These are phyloP conservation scores for Pythium rishiriense DNA, from an alignment of 352 stramenopile species.

Conservation along the genomic window DNA sequence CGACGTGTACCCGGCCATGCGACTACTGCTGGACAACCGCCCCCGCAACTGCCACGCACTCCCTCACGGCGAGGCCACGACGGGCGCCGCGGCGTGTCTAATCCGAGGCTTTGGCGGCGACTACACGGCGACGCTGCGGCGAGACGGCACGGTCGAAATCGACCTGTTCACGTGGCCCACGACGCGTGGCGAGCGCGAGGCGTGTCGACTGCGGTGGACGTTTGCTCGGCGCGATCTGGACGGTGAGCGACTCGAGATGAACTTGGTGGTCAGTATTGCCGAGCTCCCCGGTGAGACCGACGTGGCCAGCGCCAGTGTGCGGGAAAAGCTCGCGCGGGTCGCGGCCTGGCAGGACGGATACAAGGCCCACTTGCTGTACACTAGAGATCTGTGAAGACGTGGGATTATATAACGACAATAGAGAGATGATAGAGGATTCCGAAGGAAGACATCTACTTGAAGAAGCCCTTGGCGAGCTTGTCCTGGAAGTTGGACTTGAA, in stretches of 20 bases:
- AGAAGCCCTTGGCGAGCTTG: slow-evolving; percentile 23
- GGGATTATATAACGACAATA: neutral
- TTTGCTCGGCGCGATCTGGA: neutral
- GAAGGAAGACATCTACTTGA: slow-evolving; percentile 1
- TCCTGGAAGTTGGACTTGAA: slow-evolving; percentile 28
- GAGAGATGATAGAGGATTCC: neutral
- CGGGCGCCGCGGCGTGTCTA: neutral
- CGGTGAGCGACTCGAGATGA: slow-evolving; percentile 2
- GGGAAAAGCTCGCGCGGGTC: neutral
- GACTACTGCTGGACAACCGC: slow-evolving; percentile 18
- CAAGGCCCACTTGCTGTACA: slow-evolving; percentile 7
- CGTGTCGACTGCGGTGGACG: slow-evolving; percentile 1
- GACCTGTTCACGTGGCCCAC: slow-evolving; percentile 10
- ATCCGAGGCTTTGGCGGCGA: slow-evolving; percentile 6
- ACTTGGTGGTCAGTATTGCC: slow-evolving; percentile 1
- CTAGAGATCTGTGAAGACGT: neutral
- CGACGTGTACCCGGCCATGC: neutral
- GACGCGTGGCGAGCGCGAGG: neutral
- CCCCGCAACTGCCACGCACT: slow-evolving; percentile 7
- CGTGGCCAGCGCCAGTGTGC: neutral
- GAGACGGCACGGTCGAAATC: slow-evolving; percentile 13
- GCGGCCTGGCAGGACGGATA: slow-evolving; percentile 2
- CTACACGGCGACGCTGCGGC: slow-evolving; percentile 6
- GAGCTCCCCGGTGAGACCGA: slow-evolving; percentile 2
- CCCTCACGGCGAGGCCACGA: slow-evolving; percentile 12